Evolutionary conservation across 306 rosid species (phyloP).

Genomic region (Mucuna pruriens): DNA sequence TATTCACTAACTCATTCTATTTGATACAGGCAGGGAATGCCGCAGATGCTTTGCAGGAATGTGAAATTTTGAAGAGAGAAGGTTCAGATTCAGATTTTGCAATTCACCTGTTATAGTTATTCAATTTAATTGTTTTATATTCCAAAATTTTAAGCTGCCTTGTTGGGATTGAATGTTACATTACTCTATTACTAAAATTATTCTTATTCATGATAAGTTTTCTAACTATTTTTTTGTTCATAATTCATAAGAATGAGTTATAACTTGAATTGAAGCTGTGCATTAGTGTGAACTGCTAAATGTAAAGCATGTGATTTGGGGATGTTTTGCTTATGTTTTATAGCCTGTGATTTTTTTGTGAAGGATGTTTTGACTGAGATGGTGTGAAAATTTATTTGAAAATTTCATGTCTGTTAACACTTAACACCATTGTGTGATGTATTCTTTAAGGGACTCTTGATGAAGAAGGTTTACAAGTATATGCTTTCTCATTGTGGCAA

Average conservation of each 20-base stretch:
- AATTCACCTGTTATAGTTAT: constrained; percentile 20
- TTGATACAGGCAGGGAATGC: constrained; percentile 81
- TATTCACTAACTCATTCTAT: constrained; percentile 23
- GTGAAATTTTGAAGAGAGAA: constrained; percentile 77
- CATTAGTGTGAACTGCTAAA: constrained; percentile 3
- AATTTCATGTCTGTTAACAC: not conserved
- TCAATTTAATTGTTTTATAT: constrained; percentile 8
- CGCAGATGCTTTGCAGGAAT: constrained; percentile 76
- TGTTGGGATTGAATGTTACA: constrained; percentile 27
- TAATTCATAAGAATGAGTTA: constrained; percentile 4
- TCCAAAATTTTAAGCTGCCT: not conserved
- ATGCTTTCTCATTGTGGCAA: constrained; percentile 85
- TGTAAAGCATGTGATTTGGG: constrained; percentile 12
- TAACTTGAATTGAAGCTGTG: constrained; percentile 17
- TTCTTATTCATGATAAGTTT: constrained; percentile 2
- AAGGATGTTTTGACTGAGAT: constrained; percentile 27
- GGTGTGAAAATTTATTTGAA: constrained; percentile 10
- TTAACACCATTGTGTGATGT: constrained; percentile 39
- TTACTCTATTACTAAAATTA: not conserved
- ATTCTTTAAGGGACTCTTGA: constrained; percentile 74
- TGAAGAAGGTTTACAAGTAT: constrained; percentile 71
- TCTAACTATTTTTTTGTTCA: not conserved
- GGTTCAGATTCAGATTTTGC: constrained; percentile 48
- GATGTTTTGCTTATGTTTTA: constrained; percentile 10
- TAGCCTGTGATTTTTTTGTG: not conserved